Evolutionary conservation across 208 protist genomes (phyloP).

Genomic region (Balamuthia mandrillaris): DNA sequence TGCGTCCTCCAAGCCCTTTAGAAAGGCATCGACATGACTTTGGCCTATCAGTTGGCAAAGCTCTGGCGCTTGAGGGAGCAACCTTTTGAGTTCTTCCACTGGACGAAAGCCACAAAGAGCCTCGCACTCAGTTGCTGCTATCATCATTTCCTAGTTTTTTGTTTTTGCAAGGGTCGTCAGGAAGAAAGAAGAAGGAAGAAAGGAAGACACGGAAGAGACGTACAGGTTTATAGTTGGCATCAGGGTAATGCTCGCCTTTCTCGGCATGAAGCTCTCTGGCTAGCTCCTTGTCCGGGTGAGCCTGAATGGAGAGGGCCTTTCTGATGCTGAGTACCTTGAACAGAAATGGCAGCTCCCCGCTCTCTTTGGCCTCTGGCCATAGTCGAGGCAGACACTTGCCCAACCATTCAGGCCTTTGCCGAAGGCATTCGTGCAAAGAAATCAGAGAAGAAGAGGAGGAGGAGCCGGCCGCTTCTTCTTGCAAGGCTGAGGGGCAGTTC

Average conservation of each 20-base stretch:
- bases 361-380: constrained; percentile 49
- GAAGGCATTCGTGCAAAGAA: background rate
- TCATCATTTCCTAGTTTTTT: constrained; percentile 48
- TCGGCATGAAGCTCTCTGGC: constrained; percentile 82
- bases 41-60: constrained; percentile 37
- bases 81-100: constrained; percentile 77
- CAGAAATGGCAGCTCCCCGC: constrained; percentile 87
- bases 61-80: constrained; percentile 51
- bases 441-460: background rate
- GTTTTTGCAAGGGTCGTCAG: background rate
- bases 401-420: background rate
- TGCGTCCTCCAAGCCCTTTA: background rate
- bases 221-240: constrained; percentile 98
- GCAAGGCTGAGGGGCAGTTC: constrained; percentile 78
- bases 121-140: constrained; percentile 88
- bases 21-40: background rate
- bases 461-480: background rate
- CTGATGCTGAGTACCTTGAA: constrained; percentile 92
- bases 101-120: constrained; percentile 92
- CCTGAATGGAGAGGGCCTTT: constrained; percentile 93
- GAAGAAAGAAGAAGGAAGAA: background rate
- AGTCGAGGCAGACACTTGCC: background rate
- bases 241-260: constrained; percentile 91
- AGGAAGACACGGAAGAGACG: background rate
- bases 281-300: constrained; percentile 91